Evolutionary conservation across 2,329 filamentous ascomycete genomes (phyloP).

Genomic region (Penicillium corylophilum): DNA sequence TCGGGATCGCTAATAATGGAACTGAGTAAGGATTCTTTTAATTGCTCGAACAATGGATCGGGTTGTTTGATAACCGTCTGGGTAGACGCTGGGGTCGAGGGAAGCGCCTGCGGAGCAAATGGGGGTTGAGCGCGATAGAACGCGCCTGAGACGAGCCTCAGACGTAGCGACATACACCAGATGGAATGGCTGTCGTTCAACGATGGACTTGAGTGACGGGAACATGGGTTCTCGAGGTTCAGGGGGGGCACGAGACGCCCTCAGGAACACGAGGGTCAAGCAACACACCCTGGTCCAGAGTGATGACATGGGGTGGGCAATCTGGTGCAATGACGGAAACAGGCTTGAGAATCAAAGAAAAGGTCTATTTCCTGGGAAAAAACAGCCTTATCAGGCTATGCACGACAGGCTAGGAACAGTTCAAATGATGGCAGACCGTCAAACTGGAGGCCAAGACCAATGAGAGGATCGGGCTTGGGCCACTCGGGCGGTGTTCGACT

Average conservation of each 20-base stretch:
- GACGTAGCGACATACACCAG: neutral
- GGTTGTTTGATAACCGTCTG: constrained; percentile 12
- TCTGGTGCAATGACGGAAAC: neutral
- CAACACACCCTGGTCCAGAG: constrained; percentile 10
- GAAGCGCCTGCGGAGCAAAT: constrained; percentile 19
- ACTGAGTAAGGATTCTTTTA: neutral
- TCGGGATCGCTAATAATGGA: constrained; percentile 10
- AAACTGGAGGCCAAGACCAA: constrained; percentile 10
- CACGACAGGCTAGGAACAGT: neutral
- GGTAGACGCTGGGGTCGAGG: constrained; percentile 16
- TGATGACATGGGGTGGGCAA: constrained; percentile 13
- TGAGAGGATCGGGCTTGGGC: neutral
- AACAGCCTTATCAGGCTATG: neutral
- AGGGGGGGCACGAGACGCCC: constrained; percentile 16
- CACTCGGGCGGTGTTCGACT: constrained; percentile 17
- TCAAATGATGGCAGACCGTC: neutral
- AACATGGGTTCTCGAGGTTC: neutral
- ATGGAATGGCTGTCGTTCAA: neutral
- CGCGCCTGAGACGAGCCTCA: neutral
- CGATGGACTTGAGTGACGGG: constrained; percentile 7
- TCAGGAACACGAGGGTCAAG: constrained; percentile 24
- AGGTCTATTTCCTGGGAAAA: neutral
- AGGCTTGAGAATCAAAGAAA: neutral
- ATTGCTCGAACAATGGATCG: neutral
- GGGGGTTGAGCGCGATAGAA: neutral